Base-by-base conservation (phyloP, 163 green algal genomes). In the Trebouxia gelatinosa region DNA sequence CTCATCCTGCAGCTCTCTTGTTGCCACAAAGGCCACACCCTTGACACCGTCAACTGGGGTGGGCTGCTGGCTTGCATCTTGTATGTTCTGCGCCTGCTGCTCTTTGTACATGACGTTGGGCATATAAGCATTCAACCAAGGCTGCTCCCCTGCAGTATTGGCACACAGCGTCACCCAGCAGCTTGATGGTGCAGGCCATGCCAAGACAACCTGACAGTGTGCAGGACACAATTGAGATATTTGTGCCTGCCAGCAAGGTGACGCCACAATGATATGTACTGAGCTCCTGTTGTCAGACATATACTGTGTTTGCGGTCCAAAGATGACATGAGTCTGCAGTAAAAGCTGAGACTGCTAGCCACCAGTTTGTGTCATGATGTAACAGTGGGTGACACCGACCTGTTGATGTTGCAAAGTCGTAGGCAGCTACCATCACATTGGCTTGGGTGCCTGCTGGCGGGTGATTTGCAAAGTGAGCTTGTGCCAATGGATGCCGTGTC, bases 381-480 rank as follows among this genome's bases (percentile, higher is more conserved):
- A n/a, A 54, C 43, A 23, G 11, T 54, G 43, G 9, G 43, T 13
- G 43, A 54, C 43, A 54, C 23, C 31, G 17, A 48, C 64, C 64
- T 54, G 35, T 17, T 17, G 28, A 17, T n/a, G 19, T 11, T 35
- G 35, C 37, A 17, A 64, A 40, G n/a, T 62, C 28, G 32, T 46
- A 59, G 17, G 68, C 58, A 17, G 89, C 89, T 2, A 93, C 68
- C 74, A 92, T 80, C 31, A 90, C 85, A 64, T 96, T 96, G 1
- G 90, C 87, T 35, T 75, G 51, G 1, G n/a, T 79, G 0, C 83
- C 87, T 5, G 51, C 26, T 19, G 83, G 72, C 0, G 92, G 91
- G 78, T 96, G 92, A 72, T 96, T 96, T 34, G 88, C 89, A 64
- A 87, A 91, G 74, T 95, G 91, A 6, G 83, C 91, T 43, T 92